phyloP scores from a whole-genome alignment of 2,329 filamentous ascomycete species.

The Neofusicoccum cordaticola region DNA sequence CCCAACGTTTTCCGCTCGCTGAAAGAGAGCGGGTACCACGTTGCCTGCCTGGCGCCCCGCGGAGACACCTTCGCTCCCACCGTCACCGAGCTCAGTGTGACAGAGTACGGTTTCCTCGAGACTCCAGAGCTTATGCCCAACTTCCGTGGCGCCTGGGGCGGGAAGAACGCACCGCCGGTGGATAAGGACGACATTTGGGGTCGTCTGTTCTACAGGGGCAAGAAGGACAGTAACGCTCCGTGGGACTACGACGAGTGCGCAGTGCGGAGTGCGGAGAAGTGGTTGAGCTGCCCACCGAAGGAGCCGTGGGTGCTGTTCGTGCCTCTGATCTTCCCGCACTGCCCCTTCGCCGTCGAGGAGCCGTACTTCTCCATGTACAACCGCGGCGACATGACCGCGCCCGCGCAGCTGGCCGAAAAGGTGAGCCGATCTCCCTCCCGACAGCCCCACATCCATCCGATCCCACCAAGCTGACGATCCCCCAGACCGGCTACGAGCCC shows the following conservation, averaged over 20 bases:
- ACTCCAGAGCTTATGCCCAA: no score
- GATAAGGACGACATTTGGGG: constrained; percentile 33
- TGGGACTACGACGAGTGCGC: constrained; percentile 48
- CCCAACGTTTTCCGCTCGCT: constrained; percentile 47
- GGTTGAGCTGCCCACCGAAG: constrained; percentile 32
- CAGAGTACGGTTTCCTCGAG: constrained; percentile 46
- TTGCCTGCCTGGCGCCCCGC: constrained; percentile 40
- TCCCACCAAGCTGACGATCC: not conserved
- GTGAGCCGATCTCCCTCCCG: no score
- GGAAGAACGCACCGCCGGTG: no score
- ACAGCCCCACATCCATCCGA: no score
- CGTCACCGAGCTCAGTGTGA: constrained; percentile 45
- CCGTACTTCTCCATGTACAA: constrained; percentile 50
- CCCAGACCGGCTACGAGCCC: constrained; percentile 44
- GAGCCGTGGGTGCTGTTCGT: constrained; percentile 46
- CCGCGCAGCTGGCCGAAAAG: not conserved
- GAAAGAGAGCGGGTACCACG: constrained; percentile 47
- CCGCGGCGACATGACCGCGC: constrained; percentile 27
- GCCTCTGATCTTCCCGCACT: constrained; percentile 46
- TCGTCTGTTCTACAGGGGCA: constrained; percentile 35
- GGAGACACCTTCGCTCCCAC: constrained; percentile 45
- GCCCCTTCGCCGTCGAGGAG: constrained; percentile 50
- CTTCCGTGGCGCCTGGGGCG: no score
- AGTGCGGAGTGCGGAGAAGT: constrained; percentile 42
- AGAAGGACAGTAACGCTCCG: constrained; percentile 36